Evolutionary conservation across 768 basidiomycete genomes (phyloP).

Genomic region (Boletus pseudo-olivaceus): DNA sequence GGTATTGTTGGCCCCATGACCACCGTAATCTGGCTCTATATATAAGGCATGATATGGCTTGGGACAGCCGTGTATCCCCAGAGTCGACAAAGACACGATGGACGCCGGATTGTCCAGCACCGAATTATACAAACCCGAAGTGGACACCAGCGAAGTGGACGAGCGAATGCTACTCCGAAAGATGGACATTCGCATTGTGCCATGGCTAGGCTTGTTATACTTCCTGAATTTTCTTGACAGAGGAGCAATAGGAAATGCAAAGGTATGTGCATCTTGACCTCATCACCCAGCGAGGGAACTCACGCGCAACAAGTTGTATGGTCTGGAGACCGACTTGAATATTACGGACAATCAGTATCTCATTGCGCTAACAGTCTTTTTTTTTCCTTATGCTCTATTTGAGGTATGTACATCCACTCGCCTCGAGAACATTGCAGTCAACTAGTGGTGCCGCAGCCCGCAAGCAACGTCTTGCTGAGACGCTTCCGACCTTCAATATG

Average conservation of each 20-base stretch:
- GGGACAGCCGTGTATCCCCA: neutral
- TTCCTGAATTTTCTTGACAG: constrained; percentile 68
- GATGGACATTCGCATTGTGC: constrained; percentile 66
- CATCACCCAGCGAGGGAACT: neutral
- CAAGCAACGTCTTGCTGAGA: constrained; percentile 59
- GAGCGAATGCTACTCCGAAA: constrained; percentile 53
- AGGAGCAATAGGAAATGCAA: constrained; percentile 69
- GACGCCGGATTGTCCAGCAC: neutral
- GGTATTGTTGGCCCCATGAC: neutral
- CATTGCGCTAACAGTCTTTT: constrained; percentile 69
- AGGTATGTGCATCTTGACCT: constrained; percentile 37
- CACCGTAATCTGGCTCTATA: neutral
- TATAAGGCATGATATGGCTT: neutral
- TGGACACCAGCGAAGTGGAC: constrained; percentile 52
- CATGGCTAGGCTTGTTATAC: constrained; percentile 74
- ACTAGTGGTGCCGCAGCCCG: constrained; percentile 39
- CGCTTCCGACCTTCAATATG: constrained; percentile 64
- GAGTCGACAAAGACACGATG: neutral
- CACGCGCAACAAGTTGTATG: constrained; percentile 47
- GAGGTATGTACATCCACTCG: constrained; percentile 43
- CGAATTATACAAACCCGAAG: constrained; percentile 44
- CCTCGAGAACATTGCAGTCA: neutral
- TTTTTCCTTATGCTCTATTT: constrained; percentile 68
- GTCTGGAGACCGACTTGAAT: constrained; percentile 51
- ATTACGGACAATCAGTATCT: constrained; percentile 65